A percentile compares a stretch with the other conserved stretches of the same genome.
Evolutionary conservation across 192 early-diverging fungal genomes (phyloP).

Genomic region (Umbelopsis vinacea): DNA sequence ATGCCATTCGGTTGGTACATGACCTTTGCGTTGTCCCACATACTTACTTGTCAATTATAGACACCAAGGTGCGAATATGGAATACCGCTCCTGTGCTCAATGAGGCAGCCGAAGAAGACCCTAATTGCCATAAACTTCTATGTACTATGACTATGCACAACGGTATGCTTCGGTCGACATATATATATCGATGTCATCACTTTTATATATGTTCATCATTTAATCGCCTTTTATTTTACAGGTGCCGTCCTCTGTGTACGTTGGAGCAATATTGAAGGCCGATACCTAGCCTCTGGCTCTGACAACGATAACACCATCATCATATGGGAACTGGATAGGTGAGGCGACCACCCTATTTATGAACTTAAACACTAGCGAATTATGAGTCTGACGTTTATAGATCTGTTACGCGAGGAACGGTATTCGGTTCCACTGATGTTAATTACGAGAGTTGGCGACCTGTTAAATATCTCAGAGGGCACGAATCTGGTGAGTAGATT

Average conservation of each 20-base stretch:
- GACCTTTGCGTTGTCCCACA: neutral
- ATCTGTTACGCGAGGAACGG: constrained; percentile 30
- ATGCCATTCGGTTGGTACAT: neutral
- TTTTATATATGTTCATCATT: neutral
- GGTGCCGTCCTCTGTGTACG: constrained; percentile 87
- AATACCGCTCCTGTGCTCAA: constrained; percentile 67
- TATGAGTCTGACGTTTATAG: constrained; percentile 6
- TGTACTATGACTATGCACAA: constrained; percentile 84
- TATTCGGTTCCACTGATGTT: constrained; percentile 52
- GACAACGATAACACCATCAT: constrained; percentile 90
- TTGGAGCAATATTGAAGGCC: constrained; percentile 75
- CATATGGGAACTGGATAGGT: constrained; percentile 84
- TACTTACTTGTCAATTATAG: constrained; percentile 46
- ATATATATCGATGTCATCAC: neutral
- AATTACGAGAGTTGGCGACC: constrained; percentile 77
- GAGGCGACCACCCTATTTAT: neutral
- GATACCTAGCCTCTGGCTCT: constrained; percentile 84
- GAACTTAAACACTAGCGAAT: neutral
- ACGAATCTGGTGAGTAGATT: constrained; percentile 69
- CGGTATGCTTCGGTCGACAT: constrained; percentile 49
- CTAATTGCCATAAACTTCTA: constrained; percentile 62
- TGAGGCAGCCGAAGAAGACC: constrained; percentile 50
- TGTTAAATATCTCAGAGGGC: constrained; percentile 75
- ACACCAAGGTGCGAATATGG: constrained; percentile 92
- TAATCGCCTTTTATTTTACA: constrained; percentile 26